Evolutionary conservation across 148 eudicot genomes (phyloP).

Genomic region (Diospyros kaki): DNA sequence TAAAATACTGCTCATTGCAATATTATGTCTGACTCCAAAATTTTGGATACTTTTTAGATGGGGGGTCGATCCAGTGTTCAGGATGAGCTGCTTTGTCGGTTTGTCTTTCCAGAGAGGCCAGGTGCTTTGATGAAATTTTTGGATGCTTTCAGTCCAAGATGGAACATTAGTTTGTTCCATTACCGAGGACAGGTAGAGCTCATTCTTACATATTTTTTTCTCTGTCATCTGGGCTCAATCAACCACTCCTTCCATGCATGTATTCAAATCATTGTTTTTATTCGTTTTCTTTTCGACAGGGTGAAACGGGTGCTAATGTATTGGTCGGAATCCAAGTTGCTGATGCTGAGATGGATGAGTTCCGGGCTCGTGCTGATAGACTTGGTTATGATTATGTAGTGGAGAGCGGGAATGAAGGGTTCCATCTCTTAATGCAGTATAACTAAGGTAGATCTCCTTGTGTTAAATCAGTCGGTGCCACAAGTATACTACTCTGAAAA

Average conservation of each 20-base stretch:
- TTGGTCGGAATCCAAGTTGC: constrained; percentile 91
- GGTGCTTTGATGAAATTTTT: constrained; percentile 86
- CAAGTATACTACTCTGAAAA: neutral
- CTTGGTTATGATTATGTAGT: constrained; percentile 68
- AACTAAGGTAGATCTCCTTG: no score
- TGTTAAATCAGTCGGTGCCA: neutral
- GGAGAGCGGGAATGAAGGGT: constrained; percentile 59
- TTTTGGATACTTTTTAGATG: constrained; percentile 45
- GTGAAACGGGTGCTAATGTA: constrained; percentile 90
- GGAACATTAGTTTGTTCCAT: constrained; percentile 97
- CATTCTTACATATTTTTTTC: neutral
- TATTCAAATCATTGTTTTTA: neutral
- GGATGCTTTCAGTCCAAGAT: constrained; percentile 81
- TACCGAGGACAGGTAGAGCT: constrained; percentile 76
- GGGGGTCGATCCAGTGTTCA: constrained; percentile 68
- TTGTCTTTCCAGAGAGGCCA: constrained; percentile 86
- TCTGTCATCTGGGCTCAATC: neutral
- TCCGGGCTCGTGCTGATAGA: constrained; percentile 44
- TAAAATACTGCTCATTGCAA: neutral
- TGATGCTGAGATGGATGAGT: constrained; percentile 46
- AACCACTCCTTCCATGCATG: no score
- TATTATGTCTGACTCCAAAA: neutral
- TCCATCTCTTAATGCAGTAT: constrained; percentile 57
- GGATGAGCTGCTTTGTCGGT: constrained; percentile 81
- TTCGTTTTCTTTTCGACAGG: constrained; percentile 32